These are phyloP conservation scores for Isoetes engelmannii DNA, from an alignment of 83 land plant species.

Conservation along the genomic window DNA sequence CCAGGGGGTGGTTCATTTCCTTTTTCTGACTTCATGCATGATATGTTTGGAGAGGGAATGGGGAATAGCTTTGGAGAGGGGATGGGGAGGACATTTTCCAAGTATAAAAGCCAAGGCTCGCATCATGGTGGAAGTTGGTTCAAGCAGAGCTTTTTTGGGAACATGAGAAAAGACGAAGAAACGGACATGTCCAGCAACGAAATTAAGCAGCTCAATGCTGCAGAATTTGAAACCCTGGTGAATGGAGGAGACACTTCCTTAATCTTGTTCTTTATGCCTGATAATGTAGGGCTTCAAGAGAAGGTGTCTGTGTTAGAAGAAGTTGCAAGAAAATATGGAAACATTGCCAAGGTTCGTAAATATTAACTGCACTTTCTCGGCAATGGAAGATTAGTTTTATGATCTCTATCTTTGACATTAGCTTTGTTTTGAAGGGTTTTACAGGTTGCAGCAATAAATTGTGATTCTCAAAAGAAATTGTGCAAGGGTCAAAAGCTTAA, in stretches of 20 bases:
- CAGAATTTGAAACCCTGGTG: slow-evolving; percentile 45
- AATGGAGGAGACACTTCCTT: slow-evolving; percentile 56
- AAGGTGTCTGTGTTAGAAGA: slow-evolving; percentile 46
- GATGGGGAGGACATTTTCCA: too few species aligned
- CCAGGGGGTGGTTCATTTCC: slow-evolving; percentile 29
- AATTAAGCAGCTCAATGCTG: slow-evolving; percentile 31
- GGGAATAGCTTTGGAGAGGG: slow-evolving; percentile 8
- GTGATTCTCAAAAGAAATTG: slow-evolving; percentile 37
- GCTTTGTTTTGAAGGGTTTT: neutral
- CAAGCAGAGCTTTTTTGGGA: slow-evolving; percentile 10
- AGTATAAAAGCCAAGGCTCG: neutral
- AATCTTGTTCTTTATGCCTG: slow-evolving; percentile 40
- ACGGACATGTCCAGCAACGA: slow-evolving; percentile 4
- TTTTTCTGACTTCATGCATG: slow-evolving; percentile 21
- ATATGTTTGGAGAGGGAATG: slow-evolving; percentile 46
- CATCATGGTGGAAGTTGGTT: neutral
- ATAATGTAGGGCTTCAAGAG: slow-evolving; percentile 23
- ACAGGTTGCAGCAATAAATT: slow-evolving; percentile 61
- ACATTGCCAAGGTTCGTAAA: slow-evolving; percentile 43
- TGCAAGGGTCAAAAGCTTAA: slow-evolving; percentile 46
- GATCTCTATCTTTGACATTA: neutral
- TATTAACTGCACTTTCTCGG: too few species aligned
- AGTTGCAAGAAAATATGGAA: slow-evolving; percentile 38
- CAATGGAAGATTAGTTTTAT: too few species aligned
- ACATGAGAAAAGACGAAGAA: neutral